Conservation (phyloP, 768 basidiomycete genomes). For the Tylopilus rubrobrunneus region DNA sequence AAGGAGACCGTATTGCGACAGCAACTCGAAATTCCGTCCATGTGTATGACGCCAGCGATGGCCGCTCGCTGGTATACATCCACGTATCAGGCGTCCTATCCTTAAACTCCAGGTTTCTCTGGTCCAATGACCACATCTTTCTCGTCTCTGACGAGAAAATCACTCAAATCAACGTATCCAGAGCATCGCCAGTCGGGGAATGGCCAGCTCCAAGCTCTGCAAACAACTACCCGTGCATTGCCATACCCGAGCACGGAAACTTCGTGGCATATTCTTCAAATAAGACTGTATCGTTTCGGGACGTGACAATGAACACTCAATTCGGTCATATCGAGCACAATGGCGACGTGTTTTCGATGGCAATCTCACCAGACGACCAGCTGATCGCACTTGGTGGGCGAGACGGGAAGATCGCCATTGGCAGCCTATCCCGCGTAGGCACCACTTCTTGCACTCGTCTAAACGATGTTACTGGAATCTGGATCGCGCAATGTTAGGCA, state of each 20-base stretch:
- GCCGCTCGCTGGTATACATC: background rate
- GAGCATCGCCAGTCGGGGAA: background rate
- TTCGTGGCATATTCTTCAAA: background rate
- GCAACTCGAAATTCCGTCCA: background rate
- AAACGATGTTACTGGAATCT: background rate
- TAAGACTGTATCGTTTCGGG: background rate
- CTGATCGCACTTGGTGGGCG: background rate
- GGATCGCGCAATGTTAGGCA: background rate
- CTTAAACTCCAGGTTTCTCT: background rate
- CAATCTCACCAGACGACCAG: background rate
- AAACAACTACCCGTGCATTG: background rate
- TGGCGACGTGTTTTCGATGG: background rate
- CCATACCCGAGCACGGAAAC: background rate
- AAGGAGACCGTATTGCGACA: background rate
- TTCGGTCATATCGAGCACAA: background rate
- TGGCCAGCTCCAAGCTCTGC: background rate
- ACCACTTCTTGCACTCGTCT: background rate
- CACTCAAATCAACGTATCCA: background rate
- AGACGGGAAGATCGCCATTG: background rate
- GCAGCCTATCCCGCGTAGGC: background rate
- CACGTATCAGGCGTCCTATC: accelerated
- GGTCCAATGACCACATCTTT: background rate
- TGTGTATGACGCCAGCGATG: background rate
- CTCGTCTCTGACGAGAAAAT: background rate
- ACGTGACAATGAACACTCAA: background rate